Conservation (phyloP, 805 yeast species). For the Saccharomycopsis sp. region DNA sequence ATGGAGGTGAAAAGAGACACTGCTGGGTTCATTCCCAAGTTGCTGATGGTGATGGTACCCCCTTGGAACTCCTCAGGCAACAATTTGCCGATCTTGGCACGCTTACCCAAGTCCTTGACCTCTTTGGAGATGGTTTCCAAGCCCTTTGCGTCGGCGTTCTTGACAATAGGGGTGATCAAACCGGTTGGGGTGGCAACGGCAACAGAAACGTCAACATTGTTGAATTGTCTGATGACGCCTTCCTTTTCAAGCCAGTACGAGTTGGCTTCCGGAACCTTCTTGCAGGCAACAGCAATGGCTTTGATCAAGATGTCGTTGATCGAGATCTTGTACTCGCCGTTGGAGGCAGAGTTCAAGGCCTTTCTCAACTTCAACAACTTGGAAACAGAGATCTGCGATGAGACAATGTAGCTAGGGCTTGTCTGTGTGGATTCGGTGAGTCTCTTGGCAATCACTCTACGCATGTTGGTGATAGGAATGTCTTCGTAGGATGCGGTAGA, state of each 20-base stretch:
- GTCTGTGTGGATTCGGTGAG: conserved; percentile 76
- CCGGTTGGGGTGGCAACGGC: conserved; percentile 99
- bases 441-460: conserved; percentile 89
- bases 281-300: conserved; percentile 86
- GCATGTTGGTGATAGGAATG: conserved; percentile 83
- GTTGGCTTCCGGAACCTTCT: conserved; percentile 89
- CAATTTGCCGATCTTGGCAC: conserved; percentile 92
- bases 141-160: conserved; percentile 83
- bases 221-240: conserved; percentile 87
- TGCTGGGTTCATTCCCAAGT: conserved; percentile 98
- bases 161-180: conserved; percentile 91
- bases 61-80: conserved; percentile 98
- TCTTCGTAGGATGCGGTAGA: conserved; percentile 64
- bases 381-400: conserved; percentile 78
- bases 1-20: conserved; percentile 91
- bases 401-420: conserved; percentile 89
- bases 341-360: conserved; percentile 76
- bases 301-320: conserved; percentile 92
- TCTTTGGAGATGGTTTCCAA: conserved; percentile 72
- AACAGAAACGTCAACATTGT: conserved; percentile 90
- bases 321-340: conserved; percentile 84
- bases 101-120: conserved; percentile 88
- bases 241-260: conserved; percentile 87
- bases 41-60: conserved; percentile 97
- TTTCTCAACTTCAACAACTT: conserved; percentile 89